Conservation (phyloP, 441 rosid species). For the Viola pubescens region DNA sequence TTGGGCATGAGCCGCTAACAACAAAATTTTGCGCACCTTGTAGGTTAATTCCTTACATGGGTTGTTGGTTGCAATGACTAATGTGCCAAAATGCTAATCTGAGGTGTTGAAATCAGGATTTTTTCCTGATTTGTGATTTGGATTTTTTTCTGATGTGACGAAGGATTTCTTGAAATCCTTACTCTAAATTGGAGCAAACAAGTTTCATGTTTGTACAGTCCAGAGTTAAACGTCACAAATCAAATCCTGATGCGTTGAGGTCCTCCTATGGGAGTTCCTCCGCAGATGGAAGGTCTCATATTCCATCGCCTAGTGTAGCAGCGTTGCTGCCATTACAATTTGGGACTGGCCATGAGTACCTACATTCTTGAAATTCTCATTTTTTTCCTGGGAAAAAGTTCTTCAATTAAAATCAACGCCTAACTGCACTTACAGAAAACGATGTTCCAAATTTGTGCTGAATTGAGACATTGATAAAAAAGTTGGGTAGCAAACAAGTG, state of each 20-base stretch:
- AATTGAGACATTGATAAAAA: no score
- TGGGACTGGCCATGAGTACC: constrained; percentile 55
- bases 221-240: constrained; percentile 37
- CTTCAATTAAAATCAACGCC: no score
- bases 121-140: background rate
- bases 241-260: constrained; percentile 21
- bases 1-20: constrained; percentile 16
- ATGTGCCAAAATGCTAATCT: constrained; percentile 31
- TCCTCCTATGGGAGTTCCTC: constrained; percentile 5
- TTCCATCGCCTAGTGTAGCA: constrained; percentile 56
- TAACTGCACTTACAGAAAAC: no score
- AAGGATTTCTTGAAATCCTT: constrained; percentile 24
- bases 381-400: no score
- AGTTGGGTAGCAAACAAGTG: no score
- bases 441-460: no score
- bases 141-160: constrained; percentile 11
- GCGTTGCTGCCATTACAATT: constrained; percentile 45
- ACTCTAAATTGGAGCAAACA: constrained; percentile 29
- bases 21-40: constrained; percentile 18
- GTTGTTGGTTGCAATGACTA: constrained; percentile 21
- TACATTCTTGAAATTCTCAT: constrained; percentile 14
- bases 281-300: constrained; percentile 31
- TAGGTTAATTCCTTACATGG: constrained; percentile 7
- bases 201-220: constrained; percentile 29
- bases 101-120: constrained; percentile 10